Percentiles rank a stretch among this genome's conserved stretches.
These are phyloP conservation scores for Parmelia sp. DNA, from an alignment of 495 filamentous ascomycete genomes.

Conservation along the genomic window DNA sequence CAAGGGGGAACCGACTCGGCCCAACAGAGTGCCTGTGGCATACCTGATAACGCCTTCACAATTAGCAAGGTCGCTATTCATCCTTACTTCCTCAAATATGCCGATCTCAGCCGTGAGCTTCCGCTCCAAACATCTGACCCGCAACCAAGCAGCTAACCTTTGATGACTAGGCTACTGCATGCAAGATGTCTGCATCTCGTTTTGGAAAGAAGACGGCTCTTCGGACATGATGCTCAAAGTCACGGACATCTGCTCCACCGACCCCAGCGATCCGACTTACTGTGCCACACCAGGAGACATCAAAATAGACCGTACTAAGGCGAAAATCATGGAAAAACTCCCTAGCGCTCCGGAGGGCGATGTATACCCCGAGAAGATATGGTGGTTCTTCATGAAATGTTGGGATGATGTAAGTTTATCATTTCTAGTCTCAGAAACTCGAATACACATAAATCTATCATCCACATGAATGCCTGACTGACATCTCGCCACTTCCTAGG, in stretches of 20 bases:
- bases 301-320: slow-evolving; percentile 25
- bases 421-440: background rate
- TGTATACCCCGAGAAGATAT: slow-evolving; percentile 15
- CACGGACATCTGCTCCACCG: slow-evolving; percentile 26
- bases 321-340: slow-evolving; percentile 15
- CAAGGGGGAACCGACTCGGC: slow-evolving; percentile 20
- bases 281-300: slow-evolving; percentile 26
- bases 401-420: slow-evolving; percentile 24
- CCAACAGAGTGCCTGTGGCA: slow-evolving; percentile 29
- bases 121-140: background rate
- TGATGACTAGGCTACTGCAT: slow-evolving; percentile 24
- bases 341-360: slow-evolving; percentile 4
- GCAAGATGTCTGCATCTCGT: slow-evolving; percentile 29
- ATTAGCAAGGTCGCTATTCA: slow-evolving; percentile 28
- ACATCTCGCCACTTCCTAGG: slow-evolving; percentile 9
- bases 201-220: slow-evolving; percentile 25
- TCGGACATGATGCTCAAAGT: slow-evolving; percentile 29
- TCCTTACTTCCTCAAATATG: slow-evolving; percentile 30
- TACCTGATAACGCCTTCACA: slow-evolving; percentile 26
- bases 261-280: slow-evolving; percentile 24
- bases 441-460: background rate
- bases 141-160: background rate
- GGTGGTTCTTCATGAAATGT: slow-evolving; percentile 30
- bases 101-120: slow-evolving; percentile 24
- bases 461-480: background rate